phyloP scores from a whole-genome alignment of 129 eudicot genomes.

The Centella asiatica region DNA sequence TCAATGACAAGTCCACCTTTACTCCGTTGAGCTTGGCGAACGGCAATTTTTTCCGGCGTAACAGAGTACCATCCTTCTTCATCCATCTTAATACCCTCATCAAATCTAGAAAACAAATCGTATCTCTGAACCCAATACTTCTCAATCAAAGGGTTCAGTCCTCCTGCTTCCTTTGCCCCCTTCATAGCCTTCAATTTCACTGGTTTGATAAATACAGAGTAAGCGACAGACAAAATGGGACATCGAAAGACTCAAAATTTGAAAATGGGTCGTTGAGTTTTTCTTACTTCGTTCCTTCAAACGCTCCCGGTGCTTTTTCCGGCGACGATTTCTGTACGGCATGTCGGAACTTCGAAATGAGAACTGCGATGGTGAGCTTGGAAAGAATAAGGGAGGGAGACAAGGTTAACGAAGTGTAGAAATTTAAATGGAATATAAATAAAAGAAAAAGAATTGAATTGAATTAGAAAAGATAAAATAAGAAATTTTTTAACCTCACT shows the following conservation, averaged over 20 bases:
- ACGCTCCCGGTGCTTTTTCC: constrained; percentile 32
- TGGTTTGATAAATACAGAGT: constrained; percentile 5
- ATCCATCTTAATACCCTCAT: constrained; percentile 55
- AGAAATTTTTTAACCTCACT: too few relatives aligned
- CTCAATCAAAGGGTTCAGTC: constrained; percentile 25
- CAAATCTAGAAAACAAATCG: constrained; percentile 52
- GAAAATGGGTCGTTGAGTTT: not conserved
- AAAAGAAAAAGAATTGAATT: too few relatives aligned
- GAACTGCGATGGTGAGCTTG: not conserved
- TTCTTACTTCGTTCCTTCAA: constrained; percentile 26
- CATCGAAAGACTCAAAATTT: not conserved
- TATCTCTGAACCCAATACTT: constrained; percentile 72
- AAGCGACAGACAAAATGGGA: not conserved
- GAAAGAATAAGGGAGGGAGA: too few relatives aligned
- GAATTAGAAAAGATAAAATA: too few relatives aligned
- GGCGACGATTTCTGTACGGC: constrained; percentile 2
- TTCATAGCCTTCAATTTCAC: constrained; percentile 26
- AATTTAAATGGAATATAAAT: too few relatives aligned
- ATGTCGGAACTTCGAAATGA: not conserved
- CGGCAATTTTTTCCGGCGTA: constrained; percentile 68
- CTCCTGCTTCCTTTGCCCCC: constrained; percentile 16
- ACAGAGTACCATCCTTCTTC: constrained; percentile 91
- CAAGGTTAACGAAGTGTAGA: too few relatives aligned
- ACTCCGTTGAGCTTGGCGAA: constrained; percentile 50
- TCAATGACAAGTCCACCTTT: constrained; percentile 46